Evolutionary conservation across 768 basidiomycete genomes (phyloP).

Genomic region (Mycena kentingensis): DNA sequence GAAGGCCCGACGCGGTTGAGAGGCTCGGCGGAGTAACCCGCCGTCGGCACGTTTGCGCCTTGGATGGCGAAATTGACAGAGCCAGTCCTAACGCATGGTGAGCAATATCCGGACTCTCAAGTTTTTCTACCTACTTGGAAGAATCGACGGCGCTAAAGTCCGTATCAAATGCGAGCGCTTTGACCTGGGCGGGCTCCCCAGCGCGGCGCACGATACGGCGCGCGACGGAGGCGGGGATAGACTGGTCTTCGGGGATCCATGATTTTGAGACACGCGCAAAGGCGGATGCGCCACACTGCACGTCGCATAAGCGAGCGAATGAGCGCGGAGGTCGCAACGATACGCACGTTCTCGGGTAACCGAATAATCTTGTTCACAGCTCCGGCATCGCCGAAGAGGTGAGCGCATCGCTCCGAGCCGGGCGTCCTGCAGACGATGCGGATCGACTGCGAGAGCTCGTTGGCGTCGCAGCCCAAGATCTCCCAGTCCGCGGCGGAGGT

Average conservation of each 20-base stretch:
- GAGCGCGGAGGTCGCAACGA: background rate
- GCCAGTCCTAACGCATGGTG: conserved; percentile 1
- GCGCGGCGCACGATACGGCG: conserved; percentile 11
- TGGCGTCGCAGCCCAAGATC: conserved; percentile 38
- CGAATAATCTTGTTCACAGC: conserved; percentile 37
- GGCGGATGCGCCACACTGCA: conserved; percentile 12
- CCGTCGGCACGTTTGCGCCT: conserved; percentile 11
- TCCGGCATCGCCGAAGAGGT: conserved; percentile 31
- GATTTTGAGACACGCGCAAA: conserved; percentile 13
- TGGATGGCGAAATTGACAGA: conserved; percentile 14
- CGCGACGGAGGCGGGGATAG: conserved; percentile 10
- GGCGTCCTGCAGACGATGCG: conserved; percentile 35
- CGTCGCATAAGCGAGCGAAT: background rate
- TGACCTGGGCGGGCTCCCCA: conserved; percentile 10
- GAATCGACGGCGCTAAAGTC: conserved; percentile 16
- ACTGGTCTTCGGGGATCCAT: conserved; percentile 13
- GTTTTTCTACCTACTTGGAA: conserved; percentile 7
- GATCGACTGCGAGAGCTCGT: conserved; percentile 32
- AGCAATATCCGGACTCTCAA: background rate
- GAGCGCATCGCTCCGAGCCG: conserved; percentile 26
- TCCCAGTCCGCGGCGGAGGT: conserved; percentile 44
- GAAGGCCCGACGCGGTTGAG: background rate
- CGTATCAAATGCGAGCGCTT: conserved; percentile 18
- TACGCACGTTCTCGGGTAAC: conserved; percentile 35
- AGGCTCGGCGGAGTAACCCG: background rate